Base-by-base conservation (phyloP, 2,329 filamentous ascomycete genomes). In the Scortechinia acanthostroma region DNA sequence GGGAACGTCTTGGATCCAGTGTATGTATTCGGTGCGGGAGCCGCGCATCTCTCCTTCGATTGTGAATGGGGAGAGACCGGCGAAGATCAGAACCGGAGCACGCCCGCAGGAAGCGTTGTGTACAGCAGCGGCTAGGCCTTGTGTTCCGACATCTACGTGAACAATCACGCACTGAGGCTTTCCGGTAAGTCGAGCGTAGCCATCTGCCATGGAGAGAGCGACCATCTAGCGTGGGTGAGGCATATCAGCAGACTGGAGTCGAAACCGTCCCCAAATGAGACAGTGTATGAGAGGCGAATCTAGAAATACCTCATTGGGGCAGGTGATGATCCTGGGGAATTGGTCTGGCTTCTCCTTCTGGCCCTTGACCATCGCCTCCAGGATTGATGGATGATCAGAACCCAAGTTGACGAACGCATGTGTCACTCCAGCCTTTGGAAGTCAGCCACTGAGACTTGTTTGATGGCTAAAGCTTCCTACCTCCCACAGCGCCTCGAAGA, bases 1-100 rank as follows among this genome's bases (percentile, higher is more conserved):
- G 0, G 84, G 86, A 2, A 90, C 83, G 61, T 91, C 86, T 55
- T 91, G 87, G 22, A 91, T 84, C 86, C 87, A 91, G 60, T 91
- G 87, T 52, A 90, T 91, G 59, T 88, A 91, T 62, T 91, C 88
- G 1, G 86, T 90, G 45, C 87, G 72, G n/a, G 76, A 83, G 13
- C 87, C 87, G 1, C 83, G 74, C 65, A 86, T 78, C 62, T 91
- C 87, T 15, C 87, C 87, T 53, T 90, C 85, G 22, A 83, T 73
- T 0, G 87, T 91, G 57, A 81, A 88, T 0, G 87, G 88, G 10
- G 81, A 87, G 15, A 91, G 66, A 3, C 87, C 87, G 1, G 87
- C 87, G 53, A 91, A 91, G 46, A 91, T 80, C 42, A 91, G 63
- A 3, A 91, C 80, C 0, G 88, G 87, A 0, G 82, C 82, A 43